Conservation (phyloP, 495 filamentous ascomycete species). For the Baudoinia panamericana region DNA sequence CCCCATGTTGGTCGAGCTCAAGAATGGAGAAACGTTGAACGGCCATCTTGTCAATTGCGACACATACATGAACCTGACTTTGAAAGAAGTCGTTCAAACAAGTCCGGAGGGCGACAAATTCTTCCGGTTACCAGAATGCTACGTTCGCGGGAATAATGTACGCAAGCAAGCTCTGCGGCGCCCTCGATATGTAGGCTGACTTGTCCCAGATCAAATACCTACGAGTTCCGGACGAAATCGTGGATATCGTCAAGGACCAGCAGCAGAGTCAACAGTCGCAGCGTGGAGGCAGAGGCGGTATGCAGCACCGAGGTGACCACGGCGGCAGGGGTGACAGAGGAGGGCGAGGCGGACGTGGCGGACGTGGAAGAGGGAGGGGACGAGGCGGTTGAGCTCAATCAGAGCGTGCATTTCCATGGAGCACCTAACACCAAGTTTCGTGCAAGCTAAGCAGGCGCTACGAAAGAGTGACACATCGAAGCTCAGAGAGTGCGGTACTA, state of each 20-base stretch:
- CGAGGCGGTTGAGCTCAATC: slow-evolving; percentile 1
- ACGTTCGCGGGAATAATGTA: slow-evolving; percentile 94
- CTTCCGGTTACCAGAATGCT: slow-evolving; percentile 79
- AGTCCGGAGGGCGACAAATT: slow-evolving; percentile 91
- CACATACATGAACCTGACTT: slow-evolving; percentile 97
- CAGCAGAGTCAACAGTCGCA: slow-evolving; percentile 48
- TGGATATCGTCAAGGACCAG: slow-evolving; percentile 86
- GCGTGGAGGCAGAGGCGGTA: slow-evolving; percentile 56
- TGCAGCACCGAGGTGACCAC: slow-evolving; percentile 48
- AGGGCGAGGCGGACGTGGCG: slow-evolving; percentile 41
- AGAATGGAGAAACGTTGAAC: slow-evolving; percentile 95
- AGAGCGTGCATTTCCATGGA: too few relatives aligned
- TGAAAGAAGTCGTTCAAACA: slow-evolving; percentile 97
- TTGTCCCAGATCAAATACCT: slow-evolving; percentile 84
- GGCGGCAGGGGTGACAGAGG: slow-evolving; percentile 51
- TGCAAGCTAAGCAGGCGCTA: too few relatives aligned
- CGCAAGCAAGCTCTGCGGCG: slow-evolving; percentile 6
- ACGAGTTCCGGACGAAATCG: slow-evolving; percentile 85
- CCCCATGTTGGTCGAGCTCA: slow-evolving; percentile 98
- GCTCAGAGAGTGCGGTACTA: too few relatives aligned
- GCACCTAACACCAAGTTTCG: too few relatives aligned
- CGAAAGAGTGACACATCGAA: too few relatives aligned
- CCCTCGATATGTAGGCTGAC: slow-evolving; percentile 28
- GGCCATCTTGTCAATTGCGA: slow-evolving; percentile 92
- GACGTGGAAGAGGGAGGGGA: slow-evolving; percentile 14